Base-by-base conservation (phyloP, 352 stramenopile species). In the Phytophthora fragariae region DNA sequence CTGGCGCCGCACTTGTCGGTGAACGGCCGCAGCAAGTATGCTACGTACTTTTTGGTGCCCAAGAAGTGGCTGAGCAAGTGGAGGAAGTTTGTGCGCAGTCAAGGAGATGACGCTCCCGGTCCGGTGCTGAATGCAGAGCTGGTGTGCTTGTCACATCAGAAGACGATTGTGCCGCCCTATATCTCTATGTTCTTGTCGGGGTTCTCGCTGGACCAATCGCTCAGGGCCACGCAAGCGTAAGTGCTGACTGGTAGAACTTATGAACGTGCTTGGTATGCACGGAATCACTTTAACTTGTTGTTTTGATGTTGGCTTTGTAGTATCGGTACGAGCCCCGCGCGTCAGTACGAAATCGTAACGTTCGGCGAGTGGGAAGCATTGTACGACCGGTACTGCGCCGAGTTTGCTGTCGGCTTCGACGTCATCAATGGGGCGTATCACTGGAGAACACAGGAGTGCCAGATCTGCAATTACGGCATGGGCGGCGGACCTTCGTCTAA, bases 301-400 rank as follows among this genome's bases (percentile, higher is more conserved):
- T 53, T 27, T 27, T 14, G 17, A 12, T 50, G 21, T 47, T 12
- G n/a, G 27, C 11, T 39, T 62, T 24, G 12, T 27, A 93, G 89
- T 50, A 67, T 91, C 2, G 80, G 81, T 1, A 77, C 84, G 1
- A 84, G 74, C 31, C 68, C 78, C 19, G 81, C 88, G 8, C 89
- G 80, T 24, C 86, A 94, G 72, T 97, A 97, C 69, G 90, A 97
- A 70, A 95, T 97, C 58, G 89, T 97, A 57, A 95, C 90, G 8
- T 79, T 81, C 33, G 75, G 62, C 55, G 90, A 97, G 60, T 97
- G 88, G 88, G 89, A 97, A 68, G 85, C 87, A 33, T 69, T 97
- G n/a, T 91, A 91, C 53, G 72, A 91, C 44, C 76, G 81, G 2
- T 94, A 94, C 70, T 95, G 86, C 50, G 85, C 86, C 49, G 90